These are phyloP conservation scores for Claviceps monticola DNA, from an alignment of 2,329 filamentous ascomycete species.

Conservation along the genomic window DNA sequence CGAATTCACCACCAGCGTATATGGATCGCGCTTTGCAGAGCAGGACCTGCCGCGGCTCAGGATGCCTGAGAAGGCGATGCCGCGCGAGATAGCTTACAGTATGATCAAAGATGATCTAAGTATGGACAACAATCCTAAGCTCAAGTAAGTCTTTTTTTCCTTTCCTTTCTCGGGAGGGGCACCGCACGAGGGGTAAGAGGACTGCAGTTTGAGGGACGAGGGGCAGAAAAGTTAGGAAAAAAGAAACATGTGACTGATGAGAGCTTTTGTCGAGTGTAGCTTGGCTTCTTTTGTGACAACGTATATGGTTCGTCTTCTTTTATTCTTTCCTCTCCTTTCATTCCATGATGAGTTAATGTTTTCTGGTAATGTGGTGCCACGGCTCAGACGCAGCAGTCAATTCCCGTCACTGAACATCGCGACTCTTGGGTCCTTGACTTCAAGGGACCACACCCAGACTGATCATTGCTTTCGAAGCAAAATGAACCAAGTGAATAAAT, in stretches of 20 bases:
- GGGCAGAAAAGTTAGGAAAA: background rate
- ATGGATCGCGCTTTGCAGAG: conserved; percentile 72
- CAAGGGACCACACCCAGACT: too few relatives aligned
- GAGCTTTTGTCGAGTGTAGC: conserved; percentile 52
- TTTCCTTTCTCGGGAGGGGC: background rate
- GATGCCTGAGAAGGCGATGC: conserved; percentile 88
- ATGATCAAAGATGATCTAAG: conserved; percentile 95
- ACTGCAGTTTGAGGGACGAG: too few relatives aligned
- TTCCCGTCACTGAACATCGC: too few relatives aligned
- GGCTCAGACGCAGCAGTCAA: too few relatives aligned
- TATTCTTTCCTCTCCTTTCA: background rate
- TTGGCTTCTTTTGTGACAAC: conserved; percentile 90
- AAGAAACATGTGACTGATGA: background rate
- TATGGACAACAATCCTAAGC: conserved; percentile 79
- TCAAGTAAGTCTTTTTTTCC: conserved; percentile 45
- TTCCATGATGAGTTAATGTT: too few relatives aligned
- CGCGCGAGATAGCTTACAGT: conserved; percentile 80
- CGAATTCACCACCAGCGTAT: conserved; percentile 65
- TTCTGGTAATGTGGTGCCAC: too few relatives aligned
- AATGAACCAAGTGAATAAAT: too few relatives aligned
- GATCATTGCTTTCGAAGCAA: too few relatives aligned
- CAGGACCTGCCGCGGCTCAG: conserved; percentile 68
- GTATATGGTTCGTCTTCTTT: conserved; percentile 61
- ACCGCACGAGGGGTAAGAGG: background rate
- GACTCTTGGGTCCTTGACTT: too few relatives aligned